phyloP scores from a whole-genome alignment of 2,329 filamentous ascomycete genomes.

The Microcyclospora pomicola region DNA sequence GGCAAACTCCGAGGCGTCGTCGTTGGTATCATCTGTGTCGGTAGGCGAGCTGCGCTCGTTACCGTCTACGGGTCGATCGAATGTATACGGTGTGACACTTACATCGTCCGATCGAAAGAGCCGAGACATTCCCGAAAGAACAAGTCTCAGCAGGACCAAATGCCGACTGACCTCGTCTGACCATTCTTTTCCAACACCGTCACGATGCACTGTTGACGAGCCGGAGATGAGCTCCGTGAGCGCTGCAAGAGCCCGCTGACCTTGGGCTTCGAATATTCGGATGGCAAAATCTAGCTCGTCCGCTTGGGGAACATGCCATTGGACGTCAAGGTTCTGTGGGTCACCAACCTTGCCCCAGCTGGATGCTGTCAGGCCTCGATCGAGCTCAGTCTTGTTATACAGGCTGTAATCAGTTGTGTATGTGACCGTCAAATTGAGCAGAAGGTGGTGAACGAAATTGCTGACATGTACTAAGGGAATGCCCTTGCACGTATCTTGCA shows the following conservation, averaged over 20 bases:
- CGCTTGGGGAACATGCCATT: conserved; percentile 75
- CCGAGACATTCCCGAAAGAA: conserved; percentile 77
- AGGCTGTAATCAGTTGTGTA: conserved; percentile 83
- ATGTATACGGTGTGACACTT: conserved; percentile 22
- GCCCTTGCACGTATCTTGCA: conserved; percentile 91
- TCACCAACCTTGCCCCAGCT: conserved; percentile 77
- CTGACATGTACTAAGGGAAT: conserved; percentile 92
- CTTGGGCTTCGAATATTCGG: conserved; percentile 75
- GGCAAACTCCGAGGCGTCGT: conserved; percentile 41
- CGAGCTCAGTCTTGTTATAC: conserved; percentile 65
- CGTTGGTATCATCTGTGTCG: conserved; percentile 28
- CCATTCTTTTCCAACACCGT: conserved; percentile 96
- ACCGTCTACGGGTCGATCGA: conserved; percentile 15
- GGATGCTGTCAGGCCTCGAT: conserved; percentile 55
- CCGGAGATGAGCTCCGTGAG: conserved; percentile 69
- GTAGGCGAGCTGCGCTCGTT: conserved; percentile 14
- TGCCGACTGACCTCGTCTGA: conserved; percentile 91
- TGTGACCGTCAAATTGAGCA: conserved; percentile 86
- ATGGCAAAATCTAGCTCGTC: conserved; percentile 81
- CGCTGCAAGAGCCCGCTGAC: conserved; percentile 58
- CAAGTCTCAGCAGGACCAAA: conserved; percentile 72
- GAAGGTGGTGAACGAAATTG: conserved; percentile 91
- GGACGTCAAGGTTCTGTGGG: conserved; percentile 63
- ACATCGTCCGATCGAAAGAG: conserved; percentile 61
- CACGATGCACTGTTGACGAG: conserved; percentile 68